Evolutionary conservation across 1,139 yeast genomes (phyloP).

Genomic region (Waltiozyma sp.): DNA sequence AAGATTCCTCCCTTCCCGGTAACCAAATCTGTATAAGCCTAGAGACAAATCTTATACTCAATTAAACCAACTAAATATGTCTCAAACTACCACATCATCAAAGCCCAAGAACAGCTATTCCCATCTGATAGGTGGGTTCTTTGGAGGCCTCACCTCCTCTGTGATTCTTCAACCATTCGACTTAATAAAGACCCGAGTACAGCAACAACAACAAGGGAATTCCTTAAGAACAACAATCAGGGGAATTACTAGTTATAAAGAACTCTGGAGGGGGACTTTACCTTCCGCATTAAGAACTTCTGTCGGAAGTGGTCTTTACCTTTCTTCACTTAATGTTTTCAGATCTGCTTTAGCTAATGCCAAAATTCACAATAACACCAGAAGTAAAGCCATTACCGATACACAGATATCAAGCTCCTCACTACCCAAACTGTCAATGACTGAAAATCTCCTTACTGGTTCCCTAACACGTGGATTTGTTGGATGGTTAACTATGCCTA

Average conservation of each 20-base stretch:
- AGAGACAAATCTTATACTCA: no score
- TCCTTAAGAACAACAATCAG: conserved; percentile 34
- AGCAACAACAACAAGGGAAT: conserved; percentile 56
- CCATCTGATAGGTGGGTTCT: conserved; percentile 74
- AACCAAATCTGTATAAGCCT: no score
- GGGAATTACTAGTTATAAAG: conserved; percentile 35
- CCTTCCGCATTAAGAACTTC: conserved; percentile 89
- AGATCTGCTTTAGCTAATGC: conserved; percentile 40
- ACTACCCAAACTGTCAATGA: conserved; percentile 62
- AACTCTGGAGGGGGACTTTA: conserved; percentile 86
- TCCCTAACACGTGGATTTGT: conserved; percentile 71
- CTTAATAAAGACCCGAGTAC: conserved; percentile 78
- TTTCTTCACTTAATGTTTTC: conserved; percentile 56
- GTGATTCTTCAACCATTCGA: conserved; percentile 83
- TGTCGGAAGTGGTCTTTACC: conserved; percentile 79
- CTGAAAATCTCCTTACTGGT: conserved; percentile 68
- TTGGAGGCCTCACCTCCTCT: conserved; percentile 81
- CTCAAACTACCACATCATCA: background rate
- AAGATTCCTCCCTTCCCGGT: no score
- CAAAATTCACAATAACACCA: background rate
- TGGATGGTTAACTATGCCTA: conserved; percentile 91
- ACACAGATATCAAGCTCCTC: conserved; percentile 15
- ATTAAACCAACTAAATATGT: no score
- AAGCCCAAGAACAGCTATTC: conserved; percentile 10
- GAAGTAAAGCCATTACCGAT: conserved; percentile 13